Base-by-base conservation (phyloP, 192 early-diverging fungal species). In the Dissophora globulifera region DNA sequence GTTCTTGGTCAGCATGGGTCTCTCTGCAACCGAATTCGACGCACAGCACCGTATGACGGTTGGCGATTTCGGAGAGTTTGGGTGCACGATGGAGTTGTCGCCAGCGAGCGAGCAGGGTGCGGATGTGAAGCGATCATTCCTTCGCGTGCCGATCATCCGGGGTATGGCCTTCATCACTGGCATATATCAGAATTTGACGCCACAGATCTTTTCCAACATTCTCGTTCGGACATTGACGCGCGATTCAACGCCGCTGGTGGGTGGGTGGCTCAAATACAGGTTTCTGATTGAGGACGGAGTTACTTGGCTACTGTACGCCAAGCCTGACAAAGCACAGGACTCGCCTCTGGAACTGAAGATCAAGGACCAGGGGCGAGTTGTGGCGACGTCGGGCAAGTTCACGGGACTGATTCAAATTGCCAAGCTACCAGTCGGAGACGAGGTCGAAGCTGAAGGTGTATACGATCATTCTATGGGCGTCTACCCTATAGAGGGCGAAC, bases 261-360 rank as follows among this genome's bases (percentile, higher is more conserved):
- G 49, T 29, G 76, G 76, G 22, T 78, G 76, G 66, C 53, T 68
- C 16, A 78, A 78, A 48, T 69, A 78, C 29, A 35, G 76, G 20
- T 63, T 78, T 20, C 40, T 68, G 61, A 42, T 78, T 27, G 76
- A 69, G 49, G 49, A 78, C 23, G 76, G 60, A 13, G 22, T 58
- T 19, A 68, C 61, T 11, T 78, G 76, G 76, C 23, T 78, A 2
- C 25, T 78, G 20, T 78, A 78, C 51, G 65, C 76, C 4, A 68
- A 58, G 40, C 16, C 60, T 1, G 48, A 69, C 20, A 30, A 15
- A 11, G 15, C 1, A 4, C 1, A 27, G 3, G 33, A 26, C 20
- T 26, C 51, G 11, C 17, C 63, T 4, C 53, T 78, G 11, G 0
- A 19, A 16, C 38, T 78, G 16, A 49, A 42, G 20, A 35, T 56